phyloP scores from a whole-genome alignment of 2,329 filamentous ascomycete species.

The Juglanconis oblonga region DNA sequence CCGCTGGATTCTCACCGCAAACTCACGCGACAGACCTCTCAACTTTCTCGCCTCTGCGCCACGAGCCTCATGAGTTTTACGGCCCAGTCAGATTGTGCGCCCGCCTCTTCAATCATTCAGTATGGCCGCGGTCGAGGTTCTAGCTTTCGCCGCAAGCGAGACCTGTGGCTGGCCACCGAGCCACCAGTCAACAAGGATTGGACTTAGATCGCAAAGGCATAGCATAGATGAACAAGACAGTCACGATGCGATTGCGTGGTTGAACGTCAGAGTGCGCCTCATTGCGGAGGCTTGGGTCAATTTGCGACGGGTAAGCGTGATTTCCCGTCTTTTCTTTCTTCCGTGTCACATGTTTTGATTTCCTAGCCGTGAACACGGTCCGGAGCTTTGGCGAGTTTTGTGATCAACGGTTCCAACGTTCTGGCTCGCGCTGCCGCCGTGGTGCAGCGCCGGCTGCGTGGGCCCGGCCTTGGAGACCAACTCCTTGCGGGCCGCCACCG shows the following conservation, averaged over 20 bases:
- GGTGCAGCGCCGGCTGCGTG: not conserved
- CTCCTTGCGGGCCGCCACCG: not conserved
- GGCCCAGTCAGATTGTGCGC: slow-evolving; percentile 36
- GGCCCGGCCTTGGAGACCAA: slow-evolving; percentile 1
- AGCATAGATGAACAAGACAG: slow-evolving; percentile 23
- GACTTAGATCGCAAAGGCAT: slow-evolving; percentile 32
- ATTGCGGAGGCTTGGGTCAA: slow-evolving; percentile 41
- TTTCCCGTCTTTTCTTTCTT: slow-evolving; percentile 11
- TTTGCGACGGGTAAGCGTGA: slow-evolving; percentile 30
- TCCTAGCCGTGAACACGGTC: not conserved
- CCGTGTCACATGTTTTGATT: not conserved
- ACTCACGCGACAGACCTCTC: not conserved
- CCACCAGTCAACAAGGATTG: slow-evolving; percentile 30
- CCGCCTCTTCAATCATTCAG: slow-evolving; percentile 38
- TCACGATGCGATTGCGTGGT: not conserved
- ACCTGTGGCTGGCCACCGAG: slow-evolving; percentile 34
- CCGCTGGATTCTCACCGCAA: not conserved
- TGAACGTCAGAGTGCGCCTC: slow-evolving; percentile 33
- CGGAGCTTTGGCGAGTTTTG: not conserved
- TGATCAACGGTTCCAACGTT: not conserved
- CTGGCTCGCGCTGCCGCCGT: not conserved
- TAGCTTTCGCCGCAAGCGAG: slow-evolving; percentile 38
- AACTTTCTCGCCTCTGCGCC: slow-evolving; percentile 17
- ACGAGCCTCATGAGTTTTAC: slow-evolving; percentile 46
- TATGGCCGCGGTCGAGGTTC: slow-evolving; percentile 53